Evolutionary conservation across 306 rosid species (phyloP).

Genomic region (Cajanus cajan): DNA sequence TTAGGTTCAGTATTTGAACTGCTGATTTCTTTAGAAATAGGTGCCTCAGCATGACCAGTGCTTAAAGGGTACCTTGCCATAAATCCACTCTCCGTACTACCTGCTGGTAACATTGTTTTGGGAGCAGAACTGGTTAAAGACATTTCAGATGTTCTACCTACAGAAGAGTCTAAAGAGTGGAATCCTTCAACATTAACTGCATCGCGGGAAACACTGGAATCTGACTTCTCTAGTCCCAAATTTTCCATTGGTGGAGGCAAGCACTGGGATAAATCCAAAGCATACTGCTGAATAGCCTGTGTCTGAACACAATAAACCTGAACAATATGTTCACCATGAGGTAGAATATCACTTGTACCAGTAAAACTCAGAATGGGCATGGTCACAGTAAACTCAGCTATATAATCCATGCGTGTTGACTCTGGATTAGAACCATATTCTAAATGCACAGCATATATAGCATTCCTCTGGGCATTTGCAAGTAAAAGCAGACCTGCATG

Average conservation of each 20-base stretch:
- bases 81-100: constrained; percentile 52
- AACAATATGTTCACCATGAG: constrained; percentile 76
- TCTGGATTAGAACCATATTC: constrained; percentile 87
- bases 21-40: constrained; percentile 45
- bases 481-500: constrained; percentile 94
- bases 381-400: constrained; percentile 91
- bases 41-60: constrained; percentile 55
- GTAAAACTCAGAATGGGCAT: constrained; percentile 98
- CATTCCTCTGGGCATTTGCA: constrained; percentile 99
- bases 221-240: constrained; percentile 66
- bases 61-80: constrained; percentile 58
- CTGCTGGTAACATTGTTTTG: constrained; percentile 50
- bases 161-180: constrained; percentile 45
- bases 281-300: constrained; percentile 97
- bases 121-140: constrained; percentile 49
- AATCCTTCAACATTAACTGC: constrained; percentile 60
- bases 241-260: constrained; percentile 86
- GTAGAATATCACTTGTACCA: constrained; percentile 82
- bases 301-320: constrained; percentile 99
- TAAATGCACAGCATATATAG: constrained; percentile 91
- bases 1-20: constrained; percentile 59
- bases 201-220: constrained; percentile 65
- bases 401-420: constrained; percentile 82
- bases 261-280: constrained; percentile 92
- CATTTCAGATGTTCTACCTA: constrained; percentile 55